Evolutionary conservation across 1,139 yeast genomes (phyloP).

Genomic region (Zygosaccharomyces pseudobailii): DNA sequence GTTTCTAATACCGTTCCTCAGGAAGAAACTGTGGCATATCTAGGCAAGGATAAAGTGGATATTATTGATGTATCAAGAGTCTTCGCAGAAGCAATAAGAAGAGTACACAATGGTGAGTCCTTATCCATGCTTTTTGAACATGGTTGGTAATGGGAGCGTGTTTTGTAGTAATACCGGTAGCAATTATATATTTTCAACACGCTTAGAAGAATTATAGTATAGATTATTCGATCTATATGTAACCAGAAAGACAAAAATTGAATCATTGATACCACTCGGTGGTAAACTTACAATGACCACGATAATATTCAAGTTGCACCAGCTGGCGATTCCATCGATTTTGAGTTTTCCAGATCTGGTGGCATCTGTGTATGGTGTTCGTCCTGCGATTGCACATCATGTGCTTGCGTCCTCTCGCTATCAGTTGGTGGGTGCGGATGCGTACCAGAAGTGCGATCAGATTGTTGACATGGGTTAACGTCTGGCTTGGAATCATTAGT

Average conservation of each 20-base stretch:
- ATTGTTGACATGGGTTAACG: neutral
- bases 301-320: neutral
- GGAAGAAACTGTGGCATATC: constrained; percentile 39
- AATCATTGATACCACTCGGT: neutral
- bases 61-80: constrained; percentile 84
- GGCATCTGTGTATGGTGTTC: neutral
- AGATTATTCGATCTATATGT: neutral
- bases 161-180: neutral
- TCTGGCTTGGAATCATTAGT: neutral
- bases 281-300: no score
- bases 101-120: constrained; percentile 96
- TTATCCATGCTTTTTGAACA: constrained; percentile 92
- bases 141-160: constrained; percentile 47
- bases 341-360: neutral
- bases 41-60: constrained; percentile 63
- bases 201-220: neutral
- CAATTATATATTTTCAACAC: neutral
- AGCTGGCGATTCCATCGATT: neutral
- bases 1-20: constrained; percentile 96
- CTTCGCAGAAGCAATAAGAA: constrained; percentile 89
- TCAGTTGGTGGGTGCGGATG: neutral
- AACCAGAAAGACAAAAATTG: neutral
- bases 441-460: neutral
- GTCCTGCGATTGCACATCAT: neutral
- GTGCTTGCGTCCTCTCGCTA: neutral